Evolutionary conservation across 139 green algal genomes (phyloP).

Genomic region (Picochlorum sp.): DNA sequence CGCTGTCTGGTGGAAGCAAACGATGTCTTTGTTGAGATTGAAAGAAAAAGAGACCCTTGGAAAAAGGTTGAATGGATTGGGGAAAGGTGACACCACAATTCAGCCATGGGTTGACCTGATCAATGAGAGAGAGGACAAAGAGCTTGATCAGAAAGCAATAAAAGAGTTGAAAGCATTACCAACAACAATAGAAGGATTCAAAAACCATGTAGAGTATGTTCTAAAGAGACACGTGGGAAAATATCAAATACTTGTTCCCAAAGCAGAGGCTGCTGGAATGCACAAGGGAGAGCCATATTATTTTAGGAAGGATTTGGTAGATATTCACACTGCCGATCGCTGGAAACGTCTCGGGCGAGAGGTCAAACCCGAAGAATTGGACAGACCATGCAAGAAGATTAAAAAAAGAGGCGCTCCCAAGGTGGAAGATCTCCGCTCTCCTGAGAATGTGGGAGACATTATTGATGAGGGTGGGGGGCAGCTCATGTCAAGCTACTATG

Average conservation of each 20-base stretch:
- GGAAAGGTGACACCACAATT: not conserved
- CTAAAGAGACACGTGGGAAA: constrained; percentile 72
- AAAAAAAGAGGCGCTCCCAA: constrained; percentile 38
- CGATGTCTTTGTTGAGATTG: constrained; percentile 20
- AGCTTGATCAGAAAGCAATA: constrained; percentile 46
- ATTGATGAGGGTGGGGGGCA: not conserved
- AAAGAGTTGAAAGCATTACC: constrained; percentile 33
- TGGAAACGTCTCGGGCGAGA: constrained; percentile 56
- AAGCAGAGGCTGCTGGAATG: constrained; percentile 38
- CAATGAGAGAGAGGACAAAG: constrained; percentile 53
- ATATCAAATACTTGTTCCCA: constrained; percentile 51
- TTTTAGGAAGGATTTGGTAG: constrained; percentile 36
- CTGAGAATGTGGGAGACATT: not conserved
- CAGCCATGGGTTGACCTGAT: constrained; percentile 17
- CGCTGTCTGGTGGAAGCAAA: constrained; percentile 49
- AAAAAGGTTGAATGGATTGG: not conserved
- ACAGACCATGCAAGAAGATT: constrained; percentile 45
- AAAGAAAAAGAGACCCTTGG: not conserved
- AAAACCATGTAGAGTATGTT: constrained; percentile 58
- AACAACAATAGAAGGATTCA: constrained; percentile 71
- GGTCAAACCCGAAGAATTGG: constrained; percentile 46
- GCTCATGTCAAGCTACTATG: constrained; percentile 48
- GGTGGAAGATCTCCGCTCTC: not conserved
- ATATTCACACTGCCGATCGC: constrained; percentile 41
- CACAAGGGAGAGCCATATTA: constrained; percentile 54